These are phyloP conservation scores for Exophiala phaeomuriformis DNA, from an alignment of 2,329 filamentous ascomycete species.

Conservation along the genomic window DNA sequence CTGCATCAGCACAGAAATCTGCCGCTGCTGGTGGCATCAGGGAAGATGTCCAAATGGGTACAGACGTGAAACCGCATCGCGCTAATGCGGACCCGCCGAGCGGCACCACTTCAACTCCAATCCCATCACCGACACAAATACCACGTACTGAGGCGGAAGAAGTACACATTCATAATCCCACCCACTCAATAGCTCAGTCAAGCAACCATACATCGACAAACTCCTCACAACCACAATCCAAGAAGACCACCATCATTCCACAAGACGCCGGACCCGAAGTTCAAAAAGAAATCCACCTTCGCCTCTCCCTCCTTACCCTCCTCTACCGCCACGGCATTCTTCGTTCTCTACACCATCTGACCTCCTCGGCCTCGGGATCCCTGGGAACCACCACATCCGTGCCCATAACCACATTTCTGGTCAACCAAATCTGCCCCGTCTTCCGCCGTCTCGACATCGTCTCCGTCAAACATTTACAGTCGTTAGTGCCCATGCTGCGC, in stretches of 20 bases:
- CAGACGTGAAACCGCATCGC: too few species aligned
- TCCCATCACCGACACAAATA: too few species aligned
- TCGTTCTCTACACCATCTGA: constrained; percentile 37
- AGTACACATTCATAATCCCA: too few species aligned
- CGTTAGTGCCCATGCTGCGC: constrained; percentile 60
- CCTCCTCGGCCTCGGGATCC: constrained; percentile 35
- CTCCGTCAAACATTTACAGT: constrained; percentile 43
- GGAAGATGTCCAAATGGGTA: too few species aligned
- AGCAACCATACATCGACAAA: constrained; percentile 11
- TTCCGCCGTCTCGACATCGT: constrained; percentile 34
- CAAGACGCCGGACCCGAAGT: constrained; percentile 26
- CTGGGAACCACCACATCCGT: constrained; percentile 38
- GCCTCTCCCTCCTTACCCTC: constrained; percentile 41
- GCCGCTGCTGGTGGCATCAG: too few species aligned
- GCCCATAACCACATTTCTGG: constrained; percentile 44
- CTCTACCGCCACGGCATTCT: constrained; percentile 40
- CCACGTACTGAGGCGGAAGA: too few species aligned
- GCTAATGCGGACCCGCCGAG: too few species aligned
- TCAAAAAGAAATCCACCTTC: constrained; percentile 33
- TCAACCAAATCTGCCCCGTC: constrained; percentile 29
- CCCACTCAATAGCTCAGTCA: too few species aligned
- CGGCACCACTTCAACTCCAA: too few species aligned
- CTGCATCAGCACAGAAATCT: constrained; percentile 4
- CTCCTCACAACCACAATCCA: background rate
- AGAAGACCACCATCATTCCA: constrained; percentile 4